These are phyloP conservation scores for Phytophthora melonis DNA, from an alignment of 352 stramenopile genomes.

Conservation along the genomic window DNA sequence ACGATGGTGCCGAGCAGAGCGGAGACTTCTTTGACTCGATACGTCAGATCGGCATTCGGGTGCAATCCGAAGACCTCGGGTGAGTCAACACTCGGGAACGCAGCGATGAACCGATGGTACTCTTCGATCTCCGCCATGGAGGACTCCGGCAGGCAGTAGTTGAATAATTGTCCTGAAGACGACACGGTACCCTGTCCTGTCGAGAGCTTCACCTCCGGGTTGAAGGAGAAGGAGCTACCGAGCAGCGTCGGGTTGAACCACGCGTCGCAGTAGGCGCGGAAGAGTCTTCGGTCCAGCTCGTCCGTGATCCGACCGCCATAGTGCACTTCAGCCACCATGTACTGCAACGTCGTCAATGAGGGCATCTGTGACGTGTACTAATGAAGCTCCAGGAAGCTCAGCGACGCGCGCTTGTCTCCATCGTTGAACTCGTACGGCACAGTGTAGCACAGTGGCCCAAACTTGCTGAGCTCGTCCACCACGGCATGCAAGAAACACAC, in stretches of 20 bases:
- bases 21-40: constrained; percentile 80
- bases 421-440: constrained; percentile 87
- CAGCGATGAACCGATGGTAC: constrained; percentile 67
- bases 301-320: constrained; percentile 87
- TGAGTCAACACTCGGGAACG: constrained; percentile 77
- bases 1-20: constrained; percentile 67
- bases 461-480: constrained; percentile 81
- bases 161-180: constrained; percentile 45
- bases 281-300: constrained; percentile 78
- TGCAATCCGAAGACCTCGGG: constrained; percentile 86
- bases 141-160: constrained; percentile 61
- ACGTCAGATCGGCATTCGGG: constrained; percentile 82
- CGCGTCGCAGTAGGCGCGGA: constrained; percentile 77
- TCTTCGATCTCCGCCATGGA: constrained; percentile 66
- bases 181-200: constrained; percentile 24
- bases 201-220: constrained; percentile 55
- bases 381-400: constrained; percentile 79
- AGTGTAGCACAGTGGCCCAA: constrained; percentile 73
- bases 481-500: constrained; percentile 87
- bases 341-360: constrained; percentile 81
- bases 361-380: constrained; percentile 63
- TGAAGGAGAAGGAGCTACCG: constrained; percentile 73
- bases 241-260: constrained; percentile 79
- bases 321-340: constrained; percentile 86
- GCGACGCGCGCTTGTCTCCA: constrained; percentile 68